Evolutionary conservation across 2,329 filamentous ascomycete genomes (phyloP).

Genomic region (Aspergillus sojae): DNA sequence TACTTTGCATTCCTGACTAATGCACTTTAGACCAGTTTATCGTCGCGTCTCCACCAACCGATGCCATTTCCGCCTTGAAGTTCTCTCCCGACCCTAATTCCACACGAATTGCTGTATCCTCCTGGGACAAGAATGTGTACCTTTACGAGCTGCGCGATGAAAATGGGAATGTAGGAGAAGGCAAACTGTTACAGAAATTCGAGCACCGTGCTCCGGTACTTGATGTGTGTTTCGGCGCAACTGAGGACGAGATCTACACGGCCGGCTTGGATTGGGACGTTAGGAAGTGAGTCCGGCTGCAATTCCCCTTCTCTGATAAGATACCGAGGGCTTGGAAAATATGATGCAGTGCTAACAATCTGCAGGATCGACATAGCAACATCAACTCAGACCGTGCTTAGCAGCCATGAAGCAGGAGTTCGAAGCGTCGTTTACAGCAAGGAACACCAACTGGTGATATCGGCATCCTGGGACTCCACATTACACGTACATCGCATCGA

Average conservation of each 20-base stretch:
- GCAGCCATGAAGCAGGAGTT: slow-evolving; percentile 77
- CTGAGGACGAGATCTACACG: slow-evolving; percentile 81
- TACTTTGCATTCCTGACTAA: slow-evolving; percentile 7
- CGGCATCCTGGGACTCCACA: slow-evolving; percentile 90
- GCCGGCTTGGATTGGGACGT: slow-evolving; percentile 88
- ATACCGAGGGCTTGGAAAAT: too few relatives aligned
- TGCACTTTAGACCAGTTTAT: slow-evolving; percentile 68
- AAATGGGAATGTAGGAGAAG: slow-evolving; percentile 58
- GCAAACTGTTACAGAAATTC: slow-evolving; percentile 70
- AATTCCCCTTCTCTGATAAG: too few relatives aligned
- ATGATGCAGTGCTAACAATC: slow-evolving; percentile 8
- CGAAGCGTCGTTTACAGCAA: slow-evolving; percentile 81
- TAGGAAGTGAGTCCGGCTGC: slow-evolving; percentile 58
- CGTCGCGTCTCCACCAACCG: slow-evolving; percentile 76
- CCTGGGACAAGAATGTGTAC: slow-evolving; percentile 92
- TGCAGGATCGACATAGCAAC: slow-evolving; percentile 69
- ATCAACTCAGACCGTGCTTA: slow-evolving; percentile 72
- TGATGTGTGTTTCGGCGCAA: slow-evolving; percentile 85
- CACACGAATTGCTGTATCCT: slow-evolving; percentile 83
- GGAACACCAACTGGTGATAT: slow-evolving; percentile 77
- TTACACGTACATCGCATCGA: slow-evolving; percentile 74
- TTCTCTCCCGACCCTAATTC: slow-evolving; percentile 78
- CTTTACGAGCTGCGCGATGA: slow-evolving; percentile 73
- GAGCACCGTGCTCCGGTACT: slow-evolving; percentile 84
- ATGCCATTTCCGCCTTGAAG: slow-evolving; percentile 82